Percentiles rank a stretch among this genome's conserved stretches.
Evolutionary conservation across 768 basidiomycete genomes (phyloP).

Genomic region (Suillus clintonianus): DNA sequence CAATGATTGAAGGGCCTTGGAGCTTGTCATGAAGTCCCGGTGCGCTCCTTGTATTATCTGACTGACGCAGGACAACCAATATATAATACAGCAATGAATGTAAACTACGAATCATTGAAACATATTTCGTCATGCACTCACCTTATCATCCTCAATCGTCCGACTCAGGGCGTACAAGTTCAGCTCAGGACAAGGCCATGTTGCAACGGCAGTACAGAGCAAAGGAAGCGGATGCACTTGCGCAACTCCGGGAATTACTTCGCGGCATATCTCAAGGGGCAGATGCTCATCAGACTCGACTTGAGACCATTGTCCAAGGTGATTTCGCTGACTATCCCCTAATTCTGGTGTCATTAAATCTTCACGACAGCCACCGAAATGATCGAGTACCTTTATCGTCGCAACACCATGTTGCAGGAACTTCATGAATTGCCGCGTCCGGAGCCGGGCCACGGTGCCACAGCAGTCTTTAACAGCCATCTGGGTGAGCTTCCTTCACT

Average conservation of each 20-base stretch:
- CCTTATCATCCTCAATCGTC: background rate
- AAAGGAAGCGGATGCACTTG: background rate
- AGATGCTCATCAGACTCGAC: background rate
- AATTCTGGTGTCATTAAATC: background rate
- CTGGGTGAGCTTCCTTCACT: background rate
- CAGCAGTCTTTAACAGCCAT: background rate
- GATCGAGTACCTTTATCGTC: background rate
- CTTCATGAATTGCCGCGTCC: background rate
- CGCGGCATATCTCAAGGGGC: background rate
- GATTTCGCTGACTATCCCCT: background rate
- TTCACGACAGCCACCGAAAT: background rate
- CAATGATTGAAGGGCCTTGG: background rate
- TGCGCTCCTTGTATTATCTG: background rate
- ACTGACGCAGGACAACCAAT: background rate
- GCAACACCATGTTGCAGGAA: background rate
- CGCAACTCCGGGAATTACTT: background rate
- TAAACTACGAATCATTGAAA: background rate
- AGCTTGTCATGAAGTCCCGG: no score
- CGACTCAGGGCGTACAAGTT: background rate
- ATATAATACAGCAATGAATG: background rate
- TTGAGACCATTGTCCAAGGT: background rate
- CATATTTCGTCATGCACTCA: background rate
- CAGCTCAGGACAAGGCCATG: background rate
- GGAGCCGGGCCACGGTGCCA: background rate
- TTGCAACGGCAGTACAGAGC: constrained; percentile 1